Base-by-base conservation (phyloP, 352 stramenopile species). In the Phytophthora agathidicida region DNA sequence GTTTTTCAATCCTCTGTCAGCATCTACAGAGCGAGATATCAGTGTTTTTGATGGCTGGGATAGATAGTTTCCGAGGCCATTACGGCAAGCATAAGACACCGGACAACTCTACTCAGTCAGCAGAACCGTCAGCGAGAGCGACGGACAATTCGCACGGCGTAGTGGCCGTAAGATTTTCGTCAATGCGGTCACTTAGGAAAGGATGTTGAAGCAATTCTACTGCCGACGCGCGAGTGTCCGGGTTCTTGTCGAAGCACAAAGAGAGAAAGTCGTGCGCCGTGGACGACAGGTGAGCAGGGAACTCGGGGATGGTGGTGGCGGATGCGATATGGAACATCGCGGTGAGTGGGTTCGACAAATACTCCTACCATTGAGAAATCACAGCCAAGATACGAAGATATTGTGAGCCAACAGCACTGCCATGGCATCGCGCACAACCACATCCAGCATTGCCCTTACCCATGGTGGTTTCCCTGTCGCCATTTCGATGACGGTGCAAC, bases 401-500 rank as follows among this genome's bases (percentile, higher is more conserved):
- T 0, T 22, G 33, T 39, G n/a, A 39, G 33, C n/a, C n/a, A n/a
- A 39, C 19, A 36, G 20, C 20, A 20, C 32, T 16, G n/a, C 20
- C 24, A 3, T 37, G 27, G n/a, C 11, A 49, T n/a, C 24, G 27
- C 7, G 14, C 14, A 11, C 27, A 27, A 27, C 19, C 27, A 16
- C 2, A 22, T 5, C 2, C 16, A n/a, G 26, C 28, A 23, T 28
- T 48, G 8, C 7, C 24, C 62, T 31, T 55, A 91, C 77, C 89
- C 90, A 98, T 1, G 92, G 93, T 6, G 89, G 87, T 44, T 73
- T 89, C 9, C 72, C 92, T 2, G 89, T 98, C 7, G 81, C 65
- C 77, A 98, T 96, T 62, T 98, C 90, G 13, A 98, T 73, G 43
- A 94, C 63, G 9, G 93, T 89, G 52, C 90, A 97, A 19, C 92